Evolutionary conservation across 2,329 filamentous ascomycete genomes (phyloP), one percentile per base, ranked within the genome.

Genomic region (Fusarium agapanthi): DNA sequence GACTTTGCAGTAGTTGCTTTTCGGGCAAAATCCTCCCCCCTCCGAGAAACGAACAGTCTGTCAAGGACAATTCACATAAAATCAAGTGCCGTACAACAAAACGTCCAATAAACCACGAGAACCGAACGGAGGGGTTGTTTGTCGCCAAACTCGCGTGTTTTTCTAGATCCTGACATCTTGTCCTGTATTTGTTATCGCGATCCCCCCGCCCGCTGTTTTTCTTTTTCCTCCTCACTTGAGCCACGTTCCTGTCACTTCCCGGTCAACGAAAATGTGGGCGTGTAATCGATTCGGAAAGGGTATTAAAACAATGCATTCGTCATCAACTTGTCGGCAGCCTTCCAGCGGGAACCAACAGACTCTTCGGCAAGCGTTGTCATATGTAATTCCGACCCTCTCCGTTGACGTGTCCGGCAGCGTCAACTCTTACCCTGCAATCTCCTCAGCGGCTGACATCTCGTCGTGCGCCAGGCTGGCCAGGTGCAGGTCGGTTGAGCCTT

Each of bases 401-500:
- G 57, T 76, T 76, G 73, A 75, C 72, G 72, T 76, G 75, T 75
- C 75, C 75, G 71, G 75, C 75, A 76, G 74, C 60, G 72, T 74
- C 75, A 76, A 76, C 67, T 60, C 61, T 44, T 53, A 40, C 45
- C 67, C 60, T 48, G 51, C 56, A 32, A 38, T 61, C 55, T 59
- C 56, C 50, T 75, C 47, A 76, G 73, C 69, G 74, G 55, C 73
- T 76, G 47, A 54, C 64, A 48, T 76, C 74, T 64, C 70, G 57
- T 59, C 71, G 71, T 59, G 56, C 61, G 30, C 30, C 69, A 67
- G 60, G 68, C 47, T 61, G 67, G 59, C 66, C 63, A 47, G 65
- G 73, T 30, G 24, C 51, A 38, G 80, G 76, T 51, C 84, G 81
- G 69, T 88, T 86, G 57, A 89, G 77, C 41, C 86, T 84, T 43